These are phyloP conservation scores for Chaetoscypha palmicola DNA, from an alignment of 2,329 filamentous ascomycete species.

Conservation along the genomic window DNA sequence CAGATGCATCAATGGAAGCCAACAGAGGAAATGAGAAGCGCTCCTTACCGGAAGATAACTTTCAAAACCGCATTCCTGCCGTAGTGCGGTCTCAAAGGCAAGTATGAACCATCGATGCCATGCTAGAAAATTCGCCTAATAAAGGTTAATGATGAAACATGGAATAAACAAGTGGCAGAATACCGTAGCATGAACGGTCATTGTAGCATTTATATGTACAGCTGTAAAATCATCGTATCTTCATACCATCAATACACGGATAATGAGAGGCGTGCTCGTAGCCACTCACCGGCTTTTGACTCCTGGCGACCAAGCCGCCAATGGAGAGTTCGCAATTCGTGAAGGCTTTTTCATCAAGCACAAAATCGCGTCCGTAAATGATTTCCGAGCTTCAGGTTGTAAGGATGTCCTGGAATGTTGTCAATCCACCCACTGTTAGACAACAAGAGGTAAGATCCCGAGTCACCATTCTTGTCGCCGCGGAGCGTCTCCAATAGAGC, in stretches of 20 bases:
- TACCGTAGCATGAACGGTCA: constrained; percentile 8
- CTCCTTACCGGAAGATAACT: constrained; percentile 29
- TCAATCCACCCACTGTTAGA: not conserved
- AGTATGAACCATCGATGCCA: constrained; percentile 38
- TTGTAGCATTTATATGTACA: constrained; percentile 30
- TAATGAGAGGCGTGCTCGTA: not conserved
- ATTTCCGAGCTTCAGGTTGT: constrained; percentile 3
- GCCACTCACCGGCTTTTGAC: constrained; percentile 31
- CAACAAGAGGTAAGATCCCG: not conserved
- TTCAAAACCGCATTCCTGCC: constrained; percentile 35
- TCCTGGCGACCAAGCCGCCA: constrained; percentile 23
- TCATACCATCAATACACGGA: not conserved
- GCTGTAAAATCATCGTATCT: constrained; percentile 32
- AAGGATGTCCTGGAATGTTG: not conserved
- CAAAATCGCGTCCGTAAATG: constrained; percentile 32
- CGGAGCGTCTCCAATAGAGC: not conserved
- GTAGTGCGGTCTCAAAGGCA: constrained; percentile 35
- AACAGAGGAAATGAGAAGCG: constrained; percentile 29
- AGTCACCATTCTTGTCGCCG: constrained; percentile 1
- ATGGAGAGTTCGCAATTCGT: constrained; percentile 23
- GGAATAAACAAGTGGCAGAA: not conserved
- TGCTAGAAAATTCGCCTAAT: constrained; percentile 30
- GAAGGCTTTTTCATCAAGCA: constrained; percentile 29
- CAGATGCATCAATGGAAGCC: constrained; percentile 29
- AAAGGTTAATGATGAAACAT: not conserved